Conservation (phyloP, 441 rosid species). For the Metrosideros polymorpha region DNA sequence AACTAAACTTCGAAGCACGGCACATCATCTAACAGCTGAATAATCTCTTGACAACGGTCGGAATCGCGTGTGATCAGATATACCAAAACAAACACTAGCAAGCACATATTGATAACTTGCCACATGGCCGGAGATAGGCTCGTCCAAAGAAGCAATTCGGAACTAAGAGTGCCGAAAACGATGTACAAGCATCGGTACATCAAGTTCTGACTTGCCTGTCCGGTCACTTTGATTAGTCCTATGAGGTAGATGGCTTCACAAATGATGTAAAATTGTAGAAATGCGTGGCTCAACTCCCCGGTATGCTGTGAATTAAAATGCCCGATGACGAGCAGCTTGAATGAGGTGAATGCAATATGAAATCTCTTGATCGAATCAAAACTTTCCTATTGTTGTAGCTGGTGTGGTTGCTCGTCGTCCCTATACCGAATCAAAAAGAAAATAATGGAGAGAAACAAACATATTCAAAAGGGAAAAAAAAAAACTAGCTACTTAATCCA, state of each 20-base stretch:
- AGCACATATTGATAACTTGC: not conserved
- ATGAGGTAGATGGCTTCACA: not conserved
- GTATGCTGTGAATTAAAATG: not conserved
- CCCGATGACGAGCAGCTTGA: not conserved
- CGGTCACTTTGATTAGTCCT: not conserved
- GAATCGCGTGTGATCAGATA: not conserved
- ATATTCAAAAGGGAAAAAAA: not conserved
- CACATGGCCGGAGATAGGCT: not conserved
- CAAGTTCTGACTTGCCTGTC: not conserved
- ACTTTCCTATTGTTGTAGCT: no score
- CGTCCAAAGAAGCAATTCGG: not conserved
- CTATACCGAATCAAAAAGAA: not conserved
- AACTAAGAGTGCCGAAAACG: not conserved
- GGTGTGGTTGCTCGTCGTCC: no score
- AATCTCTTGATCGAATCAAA: not conserved
- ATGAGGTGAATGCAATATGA: not conserved
- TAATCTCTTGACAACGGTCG: accelerated
- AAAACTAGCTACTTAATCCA: not conserved
- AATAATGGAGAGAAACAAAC: no score
- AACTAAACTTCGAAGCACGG: not conserved
- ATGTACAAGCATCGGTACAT: not conserved
- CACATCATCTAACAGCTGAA: not conserved
- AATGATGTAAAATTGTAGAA: not conserved
- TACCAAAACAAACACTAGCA: not conserved
- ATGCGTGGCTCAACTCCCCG: not conserved